Conservation (phyloP, 176 grass and related monocot genomes). For the Carex scoparia region DNA sequence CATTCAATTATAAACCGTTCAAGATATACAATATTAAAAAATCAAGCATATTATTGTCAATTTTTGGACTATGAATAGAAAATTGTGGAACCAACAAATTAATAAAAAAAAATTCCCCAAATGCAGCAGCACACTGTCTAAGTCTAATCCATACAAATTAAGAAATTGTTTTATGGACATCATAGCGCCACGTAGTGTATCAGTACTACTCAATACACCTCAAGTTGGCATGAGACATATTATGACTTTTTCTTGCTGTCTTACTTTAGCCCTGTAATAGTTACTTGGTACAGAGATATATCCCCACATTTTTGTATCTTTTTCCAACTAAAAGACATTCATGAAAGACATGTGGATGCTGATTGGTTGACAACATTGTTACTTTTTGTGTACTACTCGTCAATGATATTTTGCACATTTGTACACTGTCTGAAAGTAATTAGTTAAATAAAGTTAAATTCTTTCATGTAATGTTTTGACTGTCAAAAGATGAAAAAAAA, state of each 20-base stretch:
- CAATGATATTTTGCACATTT: neutral
- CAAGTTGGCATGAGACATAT: neutral
- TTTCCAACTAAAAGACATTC: slow-evolving; percentile 5
- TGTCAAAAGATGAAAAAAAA: neutral
- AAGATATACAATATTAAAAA: too few species aligned
- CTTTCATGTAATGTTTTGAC: neutral
- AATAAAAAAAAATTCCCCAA: neutral
- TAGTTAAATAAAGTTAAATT: neutral
- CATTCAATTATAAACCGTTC: too few species aligned
- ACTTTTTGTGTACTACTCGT: neutral
- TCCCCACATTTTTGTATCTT: neutral
- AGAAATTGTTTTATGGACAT: neutral
- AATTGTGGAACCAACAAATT: too few species aligned
- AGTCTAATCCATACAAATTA: neutral
- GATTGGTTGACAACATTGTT: neutral
- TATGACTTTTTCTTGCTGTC: neutral
- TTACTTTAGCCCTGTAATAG: neutral
- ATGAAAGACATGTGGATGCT: neutral
- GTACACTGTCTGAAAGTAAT: neutral
- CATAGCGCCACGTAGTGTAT: neutral
- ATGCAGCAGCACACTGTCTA: neutral
- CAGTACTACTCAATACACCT: neutral
- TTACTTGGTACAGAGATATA: neutral
- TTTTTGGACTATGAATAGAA: too few species aligned
- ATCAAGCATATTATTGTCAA: too few species aligned